A percentile compares a stretch with the other conserved stretches of the same genome.
Evolutionary conservation across 2,329 filamentous ascomycete species (phyloP).

Genomic region (Lizonia empirigonia): DNA sequence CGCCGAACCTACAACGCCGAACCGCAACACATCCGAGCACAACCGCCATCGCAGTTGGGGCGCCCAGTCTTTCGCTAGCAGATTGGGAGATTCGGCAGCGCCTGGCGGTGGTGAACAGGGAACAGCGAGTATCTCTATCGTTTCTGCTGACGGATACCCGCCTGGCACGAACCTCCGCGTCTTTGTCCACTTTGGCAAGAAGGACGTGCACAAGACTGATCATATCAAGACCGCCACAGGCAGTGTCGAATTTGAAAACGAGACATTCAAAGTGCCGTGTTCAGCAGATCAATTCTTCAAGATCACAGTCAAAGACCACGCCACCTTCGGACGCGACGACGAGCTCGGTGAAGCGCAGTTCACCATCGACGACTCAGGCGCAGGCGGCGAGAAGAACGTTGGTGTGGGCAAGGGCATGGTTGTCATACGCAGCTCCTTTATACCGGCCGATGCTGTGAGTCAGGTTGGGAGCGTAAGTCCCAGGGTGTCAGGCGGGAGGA

Average conservation of each 20-base stretch:
- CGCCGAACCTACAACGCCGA: slow-evolving; percentile 29
- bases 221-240: slow-evolving; percentile 76
- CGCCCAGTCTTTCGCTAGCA: slow-evolving; percentile 49
- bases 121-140: slow-evolving; percentile 77
- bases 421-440: slow-evolving; percentile 75
- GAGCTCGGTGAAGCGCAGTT: slow-evolving; percentile 85
- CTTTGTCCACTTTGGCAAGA: slow-evolving; percentile 68
- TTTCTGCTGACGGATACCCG: slow-evolving; percentile 80
- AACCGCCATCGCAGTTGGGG: slow-evolving; percentile 45
- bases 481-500: slow-evolving; percentile 32
- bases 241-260: slow-evolving; percentile 60
- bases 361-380: slow-evolving; percentile 82
- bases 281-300: slow-evolving; percentile 85
- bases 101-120: slow-evolving; percentile 67
- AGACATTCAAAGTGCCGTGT: slow-evolving; percentile 79
- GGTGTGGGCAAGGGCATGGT: slow-evolving; percentile 75
- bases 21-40: slow-evolving; percentile 40
- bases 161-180: slow-evolving; percentile 79
- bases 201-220: slow-evolving; percentile 90
- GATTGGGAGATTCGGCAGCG: slow-evolving; percentile 39
- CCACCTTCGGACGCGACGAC: slow-evolving; percentile 82
- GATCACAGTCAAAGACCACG: slow-evolving; percentile 82
- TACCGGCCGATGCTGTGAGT: slow-evolving; percentile 50
- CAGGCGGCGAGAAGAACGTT: slow-evolving; percentile 72
- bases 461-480: slow-evolving; percentile 43